These are phyloP conservation scores for Trichoderma semiorbis DNA, from an alignment of 2,329 filamentous ascomycete species.

Conservation along the genomic window DNA sequence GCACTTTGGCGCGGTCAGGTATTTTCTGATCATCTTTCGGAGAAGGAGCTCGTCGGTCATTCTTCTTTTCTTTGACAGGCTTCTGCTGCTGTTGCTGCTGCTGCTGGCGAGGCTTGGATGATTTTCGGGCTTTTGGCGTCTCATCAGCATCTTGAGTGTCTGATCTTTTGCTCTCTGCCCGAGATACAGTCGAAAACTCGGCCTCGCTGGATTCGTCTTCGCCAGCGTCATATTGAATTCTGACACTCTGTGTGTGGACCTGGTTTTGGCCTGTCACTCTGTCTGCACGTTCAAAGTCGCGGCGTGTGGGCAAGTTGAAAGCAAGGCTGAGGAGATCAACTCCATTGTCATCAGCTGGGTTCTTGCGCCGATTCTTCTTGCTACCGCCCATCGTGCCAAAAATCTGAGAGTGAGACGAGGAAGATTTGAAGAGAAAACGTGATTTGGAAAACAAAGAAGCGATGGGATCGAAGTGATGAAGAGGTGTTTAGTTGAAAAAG, in stretches of 20 bases:
- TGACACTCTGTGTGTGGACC: not conserved
- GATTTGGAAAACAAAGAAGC: not conserved
- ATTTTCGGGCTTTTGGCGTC: not conserved
- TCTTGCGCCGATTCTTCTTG: constrained; percentile 15
- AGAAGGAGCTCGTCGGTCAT: not conserved
- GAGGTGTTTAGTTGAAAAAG: not conserved
- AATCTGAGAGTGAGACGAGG: not conserved
- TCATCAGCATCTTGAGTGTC: not conserved
- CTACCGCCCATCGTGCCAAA: constrained; percentile 19
- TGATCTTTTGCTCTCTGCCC: not conserved
- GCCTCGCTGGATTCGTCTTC: constrained; percentile 12
- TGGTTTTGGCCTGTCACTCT: not conserved
- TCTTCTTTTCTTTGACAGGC: not conserved
- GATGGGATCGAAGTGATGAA: not conserved
- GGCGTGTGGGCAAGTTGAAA: constrained; percentile 24
- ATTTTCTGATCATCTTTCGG: not conserved
- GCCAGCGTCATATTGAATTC: constrained; percentile 14
- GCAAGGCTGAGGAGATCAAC: constrained; percentile 21
- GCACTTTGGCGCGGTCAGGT: not conserved
- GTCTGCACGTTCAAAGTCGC: constrained; percentile 18
- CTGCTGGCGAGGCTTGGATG: not conserved
- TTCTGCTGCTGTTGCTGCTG: not conserved
- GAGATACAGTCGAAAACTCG: not conserved
- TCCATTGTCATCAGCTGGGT: constrained; percentile 9
- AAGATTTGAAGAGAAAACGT: not conserved